phyloP scores from a whole-genome alignment of 345 rosid genomes.

The Gossypium ekmanianum region DNA sequence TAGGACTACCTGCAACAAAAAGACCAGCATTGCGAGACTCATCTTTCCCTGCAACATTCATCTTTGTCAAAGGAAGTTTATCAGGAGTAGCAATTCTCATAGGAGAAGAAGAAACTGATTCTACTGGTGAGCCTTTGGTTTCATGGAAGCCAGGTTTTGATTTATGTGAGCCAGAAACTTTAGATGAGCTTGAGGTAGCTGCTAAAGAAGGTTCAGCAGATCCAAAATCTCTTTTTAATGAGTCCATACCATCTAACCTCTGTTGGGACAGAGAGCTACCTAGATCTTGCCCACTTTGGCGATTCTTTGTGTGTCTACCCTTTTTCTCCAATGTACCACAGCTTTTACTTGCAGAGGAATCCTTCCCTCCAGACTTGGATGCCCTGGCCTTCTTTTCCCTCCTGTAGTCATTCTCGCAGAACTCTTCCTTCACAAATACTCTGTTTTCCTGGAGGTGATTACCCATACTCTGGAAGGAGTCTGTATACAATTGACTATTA shows the following conservation, averaged over 20 bases:
- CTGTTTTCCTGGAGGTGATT: conserved; percentile 30
- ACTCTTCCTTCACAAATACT: conserved; percentile 36
- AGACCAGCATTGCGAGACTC: conserved; percentile 37
- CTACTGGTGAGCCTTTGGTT: conserved; percentile 78
- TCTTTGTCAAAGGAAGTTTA: conserved; percentile 39
- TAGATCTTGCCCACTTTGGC: conserved; percentile 33
- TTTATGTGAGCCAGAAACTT: conserved; percentile 78
- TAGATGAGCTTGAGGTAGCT: conserved; percentile 94
- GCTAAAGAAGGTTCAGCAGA: conserved; percentile 46
- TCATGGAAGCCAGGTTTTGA: conserved; percentile 42
- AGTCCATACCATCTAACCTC: conserved; percentile 44
- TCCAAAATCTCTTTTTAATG: conserved; percentile 47
- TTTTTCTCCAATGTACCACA: conserved; percentile 48
- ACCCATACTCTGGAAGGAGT: conserved; percentile 23
- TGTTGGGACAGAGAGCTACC: conserved; percentile 35
- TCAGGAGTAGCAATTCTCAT: conserved; percentile 47
- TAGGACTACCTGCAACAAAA: conserved; percentile 35
- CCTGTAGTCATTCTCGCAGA: conserved; percentile 47
- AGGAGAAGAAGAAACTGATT: conserved; percentile 82
- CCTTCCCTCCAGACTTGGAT: conserved; percentile 56
- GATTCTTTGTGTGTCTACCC: conserved; percentile 38
- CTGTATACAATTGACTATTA: conserved; percentile 30
- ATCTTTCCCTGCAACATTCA: conserved; percentile 34
- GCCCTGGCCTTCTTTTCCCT: conserved; percentile 61
- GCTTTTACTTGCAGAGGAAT: conserved; percentile 54